phyloP scores from a whole-genome alignment of 768 basidiomycete species.

The Clavulina sp. region DNA sequence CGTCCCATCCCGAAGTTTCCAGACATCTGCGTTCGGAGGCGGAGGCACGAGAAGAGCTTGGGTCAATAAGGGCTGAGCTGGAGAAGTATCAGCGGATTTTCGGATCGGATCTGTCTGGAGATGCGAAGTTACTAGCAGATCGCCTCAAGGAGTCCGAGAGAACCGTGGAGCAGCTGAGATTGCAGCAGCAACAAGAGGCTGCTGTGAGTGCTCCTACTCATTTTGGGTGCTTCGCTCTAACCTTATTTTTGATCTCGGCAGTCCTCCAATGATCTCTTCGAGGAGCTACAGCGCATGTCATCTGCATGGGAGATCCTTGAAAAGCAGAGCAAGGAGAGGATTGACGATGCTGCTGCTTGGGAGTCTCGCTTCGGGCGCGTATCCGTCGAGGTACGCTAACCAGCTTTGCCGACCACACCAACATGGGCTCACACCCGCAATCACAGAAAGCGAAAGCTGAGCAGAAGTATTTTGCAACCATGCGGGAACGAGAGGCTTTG shows the following conservation, averaged over 20 bases:
- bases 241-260: too few species aligned
- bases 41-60: constrained; percentile 15
- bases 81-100: constrained; percentile 44
- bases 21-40: constrained; percentile 22
- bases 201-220: constrained; percentile 15
- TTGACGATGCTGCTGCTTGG: constrained; percentile 56
- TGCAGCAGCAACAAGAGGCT: constrained; percentile 38
- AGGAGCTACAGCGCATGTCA: constrained; percentile 73
- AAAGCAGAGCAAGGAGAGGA: constrained; percentile 63
- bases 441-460: constrained; percentile 88
- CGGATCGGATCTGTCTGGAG: constrained; percentile 32
- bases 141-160: constrained; percentile 48
- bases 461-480: constrained; percentile 81
- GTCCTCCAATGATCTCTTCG: constrained; percentile 60
- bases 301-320: constrained; percentile 76
- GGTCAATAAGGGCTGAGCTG: constrained; percentile 19
- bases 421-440: not conserved
- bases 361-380: constrained; percentile 57
- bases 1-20: constrained; percentile 35
- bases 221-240: too few species aligned
- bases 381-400: constrained; percentile 45
- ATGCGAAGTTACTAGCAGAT: constrained; percentile 32
- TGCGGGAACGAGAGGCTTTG: constrained; percentile 74
- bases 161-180: constrained; percentile 41
- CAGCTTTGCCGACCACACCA: not conserved